Evolutionary conservation across 345 rosid genomes (phyloP), one percentile per base, ranked within the genome.

Genomic region (Acer campestre): DNA sequence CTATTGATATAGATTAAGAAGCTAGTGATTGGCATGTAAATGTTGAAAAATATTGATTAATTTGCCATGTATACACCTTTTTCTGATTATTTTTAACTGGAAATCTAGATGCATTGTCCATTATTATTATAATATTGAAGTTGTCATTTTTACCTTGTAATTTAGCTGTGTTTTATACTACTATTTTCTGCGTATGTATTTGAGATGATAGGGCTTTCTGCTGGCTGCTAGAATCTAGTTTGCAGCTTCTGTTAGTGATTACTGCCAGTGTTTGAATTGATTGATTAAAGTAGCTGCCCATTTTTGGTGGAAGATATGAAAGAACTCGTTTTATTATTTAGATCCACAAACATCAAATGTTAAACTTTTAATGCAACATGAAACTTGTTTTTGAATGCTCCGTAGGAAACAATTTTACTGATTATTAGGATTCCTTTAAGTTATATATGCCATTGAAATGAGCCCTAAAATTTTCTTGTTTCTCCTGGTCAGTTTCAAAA

Each of bases 1-100:
- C 71, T 31, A 58, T 58, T 81, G 22, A 22, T 61, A 16, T 48
- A 46, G 31, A 74, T 64, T 49, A 59, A 72, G 27, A 11, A 70
- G 79, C 35, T 29, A 55, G 73, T 74, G 62, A 70, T 69, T 8
- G 4, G 48, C 44, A n/a, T 25, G 13, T 3, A 48, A 49, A 51
- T n/a, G 49, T 17, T 8, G 27, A n/a, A 46, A 64, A 48, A 23
- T 25, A 44, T 74, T 51, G 48, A 18, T 31, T 70, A 16, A 63
- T 35, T 25, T 23, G 10, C 51, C 64, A 42, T 49, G 40, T 7
- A 20, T 51, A 13, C 29, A 48, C 31, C 62, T 35, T 73, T 67
- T 31, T 56, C 61, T 17, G 20, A 10, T 16, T 61, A 6, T 35
- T 68, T 42, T 7, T 23, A 31, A 42, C 51, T 44, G 42, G 12